Conservation (phyloP, 352 stramenopile genomes). For the Bremia lactucae region DNA sequence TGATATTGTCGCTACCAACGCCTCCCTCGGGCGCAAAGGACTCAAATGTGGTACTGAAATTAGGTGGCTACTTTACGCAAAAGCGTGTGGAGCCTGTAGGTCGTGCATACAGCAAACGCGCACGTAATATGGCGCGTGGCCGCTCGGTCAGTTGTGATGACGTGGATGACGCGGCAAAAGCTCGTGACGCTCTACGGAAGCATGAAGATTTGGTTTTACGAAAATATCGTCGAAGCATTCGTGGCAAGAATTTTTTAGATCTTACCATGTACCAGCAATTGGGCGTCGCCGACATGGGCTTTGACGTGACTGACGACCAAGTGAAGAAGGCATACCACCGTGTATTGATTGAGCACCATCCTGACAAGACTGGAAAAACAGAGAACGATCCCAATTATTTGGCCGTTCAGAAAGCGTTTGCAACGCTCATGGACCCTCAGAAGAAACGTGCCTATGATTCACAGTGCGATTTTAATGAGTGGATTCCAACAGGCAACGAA, state of each 20-base stretch:
- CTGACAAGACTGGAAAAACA: conserved; percentile 82
- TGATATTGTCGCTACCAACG: conserved; percentile 51
- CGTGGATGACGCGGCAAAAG: conserved; percentile 51
- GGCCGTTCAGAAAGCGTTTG: conserved; percentile 75
- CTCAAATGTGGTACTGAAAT: conserved; percentile 36
- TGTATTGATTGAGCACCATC: conserved; percentile 82
- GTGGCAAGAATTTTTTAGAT: conserved; percentile 72
- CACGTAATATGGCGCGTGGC: conserved; percentile 62
- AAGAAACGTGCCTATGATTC: conserved; percentile 83
- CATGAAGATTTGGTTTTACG: conserved; percentile 53
- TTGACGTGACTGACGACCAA: conserved; percentile 73
- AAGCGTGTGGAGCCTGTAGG: conserved; percentile 70
- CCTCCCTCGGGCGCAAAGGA: conserved; percentile 43
- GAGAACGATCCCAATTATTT: conserved; percentile 86
- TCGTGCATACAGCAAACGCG: conserved; percentile 59
- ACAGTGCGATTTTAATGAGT: conserved; percentile 82
- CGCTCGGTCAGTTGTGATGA: conserved; percentile 71
- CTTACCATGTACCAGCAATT: conserved; percentile 85
- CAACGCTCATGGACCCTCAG: conserved; percentile 64
- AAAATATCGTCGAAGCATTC: conserved; percentile 77
- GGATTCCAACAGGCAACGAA: conserved; percentile 60
- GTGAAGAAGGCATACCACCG: conserved; percentile 85
- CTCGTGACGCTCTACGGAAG: conserved; percentile 49
- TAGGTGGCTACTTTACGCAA: conserved; percentile 64
- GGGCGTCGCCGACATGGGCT: conserved; percentile 58